Percentiles rank a stretch among this genome's conserved stretches.
phyloP scores from a whole-genome alignment of 202 grass and related monocot genomes.

The Zoysia matrella region DNA sequence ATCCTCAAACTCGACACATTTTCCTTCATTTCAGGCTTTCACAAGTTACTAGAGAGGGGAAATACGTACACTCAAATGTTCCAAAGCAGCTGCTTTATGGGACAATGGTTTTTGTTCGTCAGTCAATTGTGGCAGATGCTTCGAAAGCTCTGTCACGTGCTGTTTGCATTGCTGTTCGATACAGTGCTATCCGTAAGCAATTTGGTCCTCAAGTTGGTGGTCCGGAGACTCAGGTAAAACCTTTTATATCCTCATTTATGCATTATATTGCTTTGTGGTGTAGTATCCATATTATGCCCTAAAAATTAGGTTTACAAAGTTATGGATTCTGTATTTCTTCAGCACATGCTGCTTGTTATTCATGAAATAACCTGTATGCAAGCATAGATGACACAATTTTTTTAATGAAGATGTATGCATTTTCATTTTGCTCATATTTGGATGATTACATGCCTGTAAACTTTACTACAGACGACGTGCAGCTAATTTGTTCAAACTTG shows the following conservation, averaged over 20 bases:
- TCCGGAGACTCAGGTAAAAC: slow-evolving; percentile 77
- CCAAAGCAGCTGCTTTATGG: slow-evolving; percentile 94
- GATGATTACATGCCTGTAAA: slow-evolving; percentile 5
- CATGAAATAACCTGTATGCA: not conserved
- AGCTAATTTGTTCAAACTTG: slow-evolving; percentile 32
- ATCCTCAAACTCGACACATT: slow-evolving; percentile 6
- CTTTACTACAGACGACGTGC: not conserved
- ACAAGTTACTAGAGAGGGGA: slow-evolving; percentile 93
- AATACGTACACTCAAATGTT: slow-evolving; percentile 87
- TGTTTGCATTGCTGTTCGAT: slow-evolving; percentile 90
- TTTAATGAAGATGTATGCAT: not conserved
- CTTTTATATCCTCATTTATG: not conserved
- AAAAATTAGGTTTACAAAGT: not conserved
- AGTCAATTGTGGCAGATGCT: slow-evolving; percentile 90
- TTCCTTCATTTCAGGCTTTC: slow-evolving; percentile 68
- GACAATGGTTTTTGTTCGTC: slow-evolving; percentile 96
- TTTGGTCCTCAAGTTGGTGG: slow-evolving; percentile 83
- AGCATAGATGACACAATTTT: not conserved
- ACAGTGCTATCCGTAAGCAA: slow-evolving; percentile 87
- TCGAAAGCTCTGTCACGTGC: slow-evolving; percentile 93
- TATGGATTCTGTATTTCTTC: not conserved
- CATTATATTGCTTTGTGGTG: too few relatives aligned
- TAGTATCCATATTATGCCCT: too few relatives aligned
- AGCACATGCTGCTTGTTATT: not conserved
- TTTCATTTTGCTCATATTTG: not conserved